These are phyloP conservation scores for Populus hybrid DNA, from an alignment of 441 rosid genomes.

Conservation along the genomic window DNA sequence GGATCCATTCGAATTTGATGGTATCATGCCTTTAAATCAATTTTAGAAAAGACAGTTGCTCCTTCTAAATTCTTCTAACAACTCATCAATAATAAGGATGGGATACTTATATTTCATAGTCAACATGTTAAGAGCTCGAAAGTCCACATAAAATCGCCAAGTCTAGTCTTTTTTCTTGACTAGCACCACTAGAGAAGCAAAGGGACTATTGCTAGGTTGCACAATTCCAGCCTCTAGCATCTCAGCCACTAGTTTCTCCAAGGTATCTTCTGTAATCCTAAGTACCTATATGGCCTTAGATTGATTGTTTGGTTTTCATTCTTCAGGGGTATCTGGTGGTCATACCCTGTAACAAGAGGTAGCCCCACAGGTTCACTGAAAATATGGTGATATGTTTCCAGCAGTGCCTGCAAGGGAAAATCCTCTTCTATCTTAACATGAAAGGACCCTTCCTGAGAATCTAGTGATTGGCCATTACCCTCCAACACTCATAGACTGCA, in stretches of 20 bases:
- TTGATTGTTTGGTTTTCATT: no score
- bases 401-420: no score
- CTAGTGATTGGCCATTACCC: no score
- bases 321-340: no score
- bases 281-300: background rate
- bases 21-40: background rate
- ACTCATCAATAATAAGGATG: background rate
- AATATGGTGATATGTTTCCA: no score
- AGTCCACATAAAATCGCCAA: background rate
- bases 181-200: background rate
- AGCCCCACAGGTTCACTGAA: no score
- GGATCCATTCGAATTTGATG: background rate
- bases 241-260: background rate
- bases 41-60: background rate
- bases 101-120: background rate
- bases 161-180: background rate
- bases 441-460: no score
- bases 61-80: background rate
- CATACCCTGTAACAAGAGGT: no score
- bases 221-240: background rate
- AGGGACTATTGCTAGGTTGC: background rate
- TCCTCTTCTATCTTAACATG: no score
- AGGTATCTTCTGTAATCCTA: background rate
- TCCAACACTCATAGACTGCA: no score
- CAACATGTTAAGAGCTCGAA: background rate